Evolutionary conservation across 768 basidiomycete genomes (phyloP), one percentile per base, ranked within the genome.

Genomic region (Trametes elegans): DNA sequence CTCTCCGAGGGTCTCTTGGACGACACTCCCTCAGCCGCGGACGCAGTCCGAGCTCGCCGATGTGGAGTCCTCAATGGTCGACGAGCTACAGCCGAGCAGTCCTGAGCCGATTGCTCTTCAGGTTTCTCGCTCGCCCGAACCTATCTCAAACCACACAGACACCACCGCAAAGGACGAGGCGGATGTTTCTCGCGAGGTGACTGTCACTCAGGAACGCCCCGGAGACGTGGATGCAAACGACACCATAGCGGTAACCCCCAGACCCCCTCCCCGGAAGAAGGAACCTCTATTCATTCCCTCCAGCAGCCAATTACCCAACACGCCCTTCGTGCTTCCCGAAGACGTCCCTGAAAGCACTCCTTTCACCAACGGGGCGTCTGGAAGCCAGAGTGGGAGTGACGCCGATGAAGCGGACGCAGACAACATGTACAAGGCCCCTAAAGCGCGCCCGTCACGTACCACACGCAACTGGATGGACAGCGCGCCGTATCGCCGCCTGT

Each of bases 251-350:
- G 41, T 18, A 9, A 59, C 57, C 5, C 57, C 52, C 6, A 50
- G 29, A 23, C 52, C 57, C 2, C 49, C 38, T n/a, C n/a, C 14
- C 16, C 29, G 24, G 21, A 19, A 14, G 21, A 54, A 59, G 43
- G 53, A 59, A 16, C 77, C 79, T 14, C 64, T 83, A 44, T 86
- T 87, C 63, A 66, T 82, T 24, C 74, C 71, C 16, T 72, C 79
- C 24, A 75, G 76, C 58, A 84, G 78, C 59, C 83, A 82, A 62
- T 65, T 73, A 32, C 73, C 78, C 0, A 79, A 81, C 55, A 83
- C 80, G 7, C 79, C 80, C 55, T 83, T 82, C 18, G 79, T 80
- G 62, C 73, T 72, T 61, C 70, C 48, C 32, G 54, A 62, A 1
- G 47, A 26, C 10, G 51, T 53, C 13, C 51, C 50, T 41, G 55